Percentiles rank a stretch among this genome's conserved stretches.
phyloP scores from a whole-genome alignment of 805 yeast species.

The Schwanniomyces polymorphus region DNA sequence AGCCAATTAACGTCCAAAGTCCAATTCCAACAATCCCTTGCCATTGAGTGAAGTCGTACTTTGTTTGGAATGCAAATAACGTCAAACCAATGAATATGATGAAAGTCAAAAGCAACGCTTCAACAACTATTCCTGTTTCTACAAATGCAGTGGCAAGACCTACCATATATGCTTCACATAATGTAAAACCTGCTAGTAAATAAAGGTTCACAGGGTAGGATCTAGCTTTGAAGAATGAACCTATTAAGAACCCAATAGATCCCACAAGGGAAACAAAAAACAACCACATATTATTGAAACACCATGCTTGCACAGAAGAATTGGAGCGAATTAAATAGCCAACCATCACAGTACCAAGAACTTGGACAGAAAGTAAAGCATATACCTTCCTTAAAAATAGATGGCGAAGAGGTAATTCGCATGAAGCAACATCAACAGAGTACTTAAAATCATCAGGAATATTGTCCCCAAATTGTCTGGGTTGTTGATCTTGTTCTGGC shows the following conservation, averaged over 20 bases:
- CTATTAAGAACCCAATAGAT: slow-evolving; percentile 64
- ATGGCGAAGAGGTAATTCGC: slow-evolving; percentile 74
- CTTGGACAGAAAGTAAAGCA: slow-evolving; percentile 63
- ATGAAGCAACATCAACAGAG: slow-evolving; percentile 72
- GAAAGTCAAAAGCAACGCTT: slow-evolving; percentile 69
- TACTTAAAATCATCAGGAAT: slow-evolving; percentile 81
- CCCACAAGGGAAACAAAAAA: slow-evolving; percentile 57
- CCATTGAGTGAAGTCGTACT: slow-evolving; percentile 73
- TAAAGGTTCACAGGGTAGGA: slow-evolving; percentile 67
- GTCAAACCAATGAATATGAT: slow-evolving; percentile 77
- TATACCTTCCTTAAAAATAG: slow-evolving; percentile 80
- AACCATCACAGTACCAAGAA: slow-evolving; percentile 58
- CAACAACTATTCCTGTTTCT: slow-evolving; percentile 63
- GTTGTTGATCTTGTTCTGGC: slow-evolving; percentile 10
- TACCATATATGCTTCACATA: slow-evolving; percentile 70
- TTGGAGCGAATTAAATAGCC: slow-evolving; percentile 52
- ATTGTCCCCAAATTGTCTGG: slow-evolving; percentile 32
- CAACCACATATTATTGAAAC: slow-evolving; percentile 57
- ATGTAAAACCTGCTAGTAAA: slow-evolving; percentile 64
- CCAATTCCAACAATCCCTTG: slow-evolving; percentile 54
- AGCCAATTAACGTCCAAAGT: slow-evolving; percentile 67
- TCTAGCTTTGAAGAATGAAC: slow-evolving; percentile 60
- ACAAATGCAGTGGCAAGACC: slow-evolving; percentile 66
- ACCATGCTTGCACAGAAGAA: slow-evolving; percentile 51
- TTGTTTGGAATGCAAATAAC: slow-evolving; percentile 71